Evolutionary conservation across 352 stramenopile species (phyloP), one percentile per base, ranked within the genome.

Genomic region (Phytophthora rubi): DNA sequence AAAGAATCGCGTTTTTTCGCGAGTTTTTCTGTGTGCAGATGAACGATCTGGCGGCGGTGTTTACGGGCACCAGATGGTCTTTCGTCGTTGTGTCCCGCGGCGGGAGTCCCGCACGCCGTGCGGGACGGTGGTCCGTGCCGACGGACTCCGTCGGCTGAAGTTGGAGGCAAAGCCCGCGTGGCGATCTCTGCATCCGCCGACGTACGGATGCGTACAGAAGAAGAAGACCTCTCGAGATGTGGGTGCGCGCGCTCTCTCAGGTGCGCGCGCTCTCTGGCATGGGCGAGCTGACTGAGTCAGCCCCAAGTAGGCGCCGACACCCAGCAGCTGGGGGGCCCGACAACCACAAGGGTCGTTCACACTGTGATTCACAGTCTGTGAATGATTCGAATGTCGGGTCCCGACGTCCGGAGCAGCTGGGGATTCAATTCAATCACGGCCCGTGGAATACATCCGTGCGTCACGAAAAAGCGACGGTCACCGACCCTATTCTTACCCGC

Each of bases 1-100:
- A 73, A 73, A 68, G 53, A 71, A 64, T 58, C 51, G 37, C 28
- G 23, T 67, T 67, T 30, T 71, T 48, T 48, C 42, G 42, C 42
- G 42, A 48, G 42, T 48, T 48, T 48, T 48, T 48, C 23, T 71
- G 67, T 60, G 59, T 32, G 64, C 52, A 62, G 52, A 62, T 44
- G 12, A 44, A 48, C 42, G 42, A 48, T 48, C 42, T 8, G 15
- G 13, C 13, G 15, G 9, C 45, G 35, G 26, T 28, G 63, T 71
- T 70, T 55, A 71, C 64, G 37, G 52, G 65, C 54, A 70, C 52
- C 59, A 47, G 47, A 44, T 44, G 35, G 35, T 13, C 35, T 12
- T 9, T 13, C 35, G 35, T 44, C 23, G 23, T 26, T 3, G 23
- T 26, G 23, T 26, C 23, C 23, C 23, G 23, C 23, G 1, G 23